Percentiles rank a stretch among this genome's conserved stretches.
These are phyloP conservation scores for Tricholoma saponaceum DNA, from an alignment of 768 basidiomycete genomes.

Conservation along the genomic window DNA sequence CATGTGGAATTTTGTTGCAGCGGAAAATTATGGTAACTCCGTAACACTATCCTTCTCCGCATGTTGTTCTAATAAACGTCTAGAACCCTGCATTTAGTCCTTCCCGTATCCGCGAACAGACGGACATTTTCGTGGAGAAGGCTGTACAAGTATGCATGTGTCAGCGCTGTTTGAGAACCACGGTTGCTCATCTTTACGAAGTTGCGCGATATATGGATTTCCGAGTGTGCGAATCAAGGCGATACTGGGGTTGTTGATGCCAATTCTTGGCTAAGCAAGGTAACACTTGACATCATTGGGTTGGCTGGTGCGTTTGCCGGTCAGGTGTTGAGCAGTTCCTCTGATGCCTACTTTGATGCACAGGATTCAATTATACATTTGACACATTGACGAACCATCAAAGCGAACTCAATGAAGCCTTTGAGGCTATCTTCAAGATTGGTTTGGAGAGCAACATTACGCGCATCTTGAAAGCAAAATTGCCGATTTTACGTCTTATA, in stretches of 20 bases:
- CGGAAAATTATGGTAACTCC: conserved; percentile 40
- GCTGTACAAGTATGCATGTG: conserved; percentile 37
- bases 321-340: conserved; percentile 18
- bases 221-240: conserved; percentile 26
- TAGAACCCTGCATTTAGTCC: conserved; percentile 69
- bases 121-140: conserved; percentile 54
- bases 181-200: conserved; percentile 25
- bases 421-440: conserved; percentile 39
- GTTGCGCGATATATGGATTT: conserved; percentile 47
- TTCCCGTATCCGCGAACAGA: conserved; percentile 53
- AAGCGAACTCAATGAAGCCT: conserved; percentile 41
- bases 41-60: not conserved
- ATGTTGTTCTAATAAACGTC: not conserved
- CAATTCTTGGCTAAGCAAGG: conserved; percentile 58
- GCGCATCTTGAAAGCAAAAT: conserved; percentile 19
- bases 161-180: not conserved
- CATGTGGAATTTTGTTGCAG: conserved; percentile 17
- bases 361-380: conserved; percentile 27
- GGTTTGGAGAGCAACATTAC: conserved; percentile 29
- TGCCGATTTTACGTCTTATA: conserved; percentile 31
- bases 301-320: conserved; percentile 47
- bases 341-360: conserved; percentile 21
- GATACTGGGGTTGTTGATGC: conserved; percentile 44
- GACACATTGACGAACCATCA: conserved; percentile 27
- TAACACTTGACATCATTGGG: conserved; percentile 75